Evolutionary conservation across 148 eudicot genomes (phyloP).

Genomic region (Mesembryanthemum crystallinum): DNA sequence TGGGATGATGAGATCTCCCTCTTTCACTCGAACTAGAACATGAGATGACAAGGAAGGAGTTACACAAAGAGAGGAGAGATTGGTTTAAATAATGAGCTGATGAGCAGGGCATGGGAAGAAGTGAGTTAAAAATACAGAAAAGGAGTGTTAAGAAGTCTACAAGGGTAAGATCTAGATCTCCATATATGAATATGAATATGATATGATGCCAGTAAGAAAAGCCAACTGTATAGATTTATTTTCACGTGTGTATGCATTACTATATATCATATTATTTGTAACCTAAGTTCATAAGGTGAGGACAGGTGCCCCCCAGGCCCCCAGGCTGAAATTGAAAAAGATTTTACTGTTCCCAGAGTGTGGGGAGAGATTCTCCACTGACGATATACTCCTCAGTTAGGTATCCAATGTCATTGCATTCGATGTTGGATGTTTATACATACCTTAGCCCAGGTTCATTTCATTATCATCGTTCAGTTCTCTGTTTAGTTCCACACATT

Average conservation of each 20-base stretch:
- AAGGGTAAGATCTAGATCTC: constrained; percentile 31
- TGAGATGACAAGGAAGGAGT: constrained; percentile 23
- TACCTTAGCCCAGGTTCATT: too few species aligned
- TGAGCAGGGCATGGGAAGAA: constrained; percentile 11
- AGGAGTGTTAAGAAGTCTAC: constrained; percentile 14
- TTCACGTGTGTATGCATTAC: constrained; percentile 28
- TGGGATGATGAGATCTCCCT: neutral
- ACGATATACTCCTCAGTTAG: constrained; percentile 14
- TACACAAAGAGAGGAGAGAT: neutral
- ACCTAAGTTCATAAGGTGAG: constrained; percentile 11
- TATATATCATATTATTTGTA: constrained; percentile 16
- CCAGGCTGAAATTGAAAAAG: neutral
- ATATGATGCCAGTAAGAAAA: constrained; percentile 27
- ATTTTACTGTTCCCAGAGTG: constrained; percentile 27
- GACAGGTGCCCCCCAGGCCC: constrained; percentile 2
- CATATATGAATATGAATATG: too few species aligned
- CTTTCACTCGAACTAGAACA: constrained; percentile 17
- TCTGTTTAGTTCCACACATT: too few species aligned
- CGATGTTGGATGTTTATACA: constrained; percentile 13
- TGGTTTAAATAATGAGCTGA: neutral
- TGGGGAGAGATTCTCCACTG: constrained; percentile 24
- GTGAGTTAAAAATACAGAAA: neutral
- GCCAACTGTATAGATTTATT: constrained; percentile 25
- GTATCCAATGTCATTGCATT: constrained; percentile 26
- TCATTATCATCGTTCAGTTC: too few species aligned